A percentile compares a stretch with the other conserved stretches of the same genome.
These are phyloP conservation scores for Mixia osmundae DNA, from an alignment of 1,284 basidiomycete species.

Conservation along the genomic window DNA sequence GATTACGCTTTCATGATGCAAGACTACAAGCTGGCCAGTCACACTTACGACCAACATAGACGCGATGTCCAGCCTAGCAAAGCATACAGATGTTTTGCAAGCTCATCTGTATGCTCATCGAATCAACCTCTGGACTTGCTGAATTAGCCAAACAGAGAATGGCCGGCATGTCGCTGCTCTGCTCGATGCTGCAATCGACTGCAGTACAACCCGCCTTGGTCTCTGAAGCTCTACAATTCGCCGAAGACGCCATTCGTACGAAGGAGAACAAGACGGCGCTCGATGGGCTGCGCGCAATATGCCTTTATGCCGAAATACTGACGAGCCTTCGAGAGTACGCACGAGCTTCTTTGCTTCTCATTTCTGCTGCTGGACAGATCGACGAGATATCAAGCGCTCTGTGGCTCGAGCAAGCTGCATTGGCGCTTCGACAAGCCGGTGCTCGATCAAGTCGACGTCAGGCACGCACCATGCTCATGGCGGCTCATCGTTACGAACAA, in stretches of 20 bases:
- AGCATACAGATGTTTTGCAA: slow-evolving; percentile 23
- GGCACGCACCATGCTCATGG: slow-evolving; percentile 27
- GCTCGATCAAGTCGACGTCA: slow-evolving; percentile 11
- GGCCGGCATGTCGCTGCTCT: slow-evolving; percentile 23
- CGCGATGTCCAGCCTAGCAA: slow-evolving; percentile 23
- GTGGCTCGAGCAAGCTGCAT: slow-evolving; percentile 30
- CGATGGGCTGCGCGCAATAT: slow-evolving; percentile 20
- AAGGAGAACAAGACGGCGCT: slow-evolving; percentile 22
- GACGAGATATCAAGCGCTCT: slow-evolving; percentile 30
- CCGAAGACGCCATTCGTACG: slow-evolving; percentile 23
- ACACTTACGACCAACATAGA: slow-evolving; percentile 62
- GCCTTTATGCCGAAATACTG: slow-evolving; percentile 15
- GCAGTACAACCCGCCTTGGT: slow-evolving; percentile 1
- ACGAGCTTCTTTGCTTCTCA: not conserved
- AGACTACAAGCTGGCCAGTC: slow-evolving; percentile 61
- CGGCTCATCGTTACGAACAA: slow-evolving; percentile 29
- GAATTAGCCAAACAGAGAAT: slow-evolving; percentile 18
- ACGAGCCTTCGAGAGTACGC: too few relatives aligned
- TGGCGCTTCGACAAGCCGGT: slow-evolving; percentile 20
- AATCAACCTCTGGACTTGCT: not conserved
- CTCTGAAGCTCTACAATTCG: slow-evolving; percentile 23
- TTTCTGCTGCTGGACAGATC: slow-evolving; percentile 5
- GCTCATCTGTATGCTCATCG: slow-evolving; percentile 18
- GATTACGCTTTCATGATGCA: slow-evolving; percentile 85
- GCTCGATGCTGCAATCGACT: not conserved